Evolutionary conservation across 345 rosid genomes (phyloP), one percentile per base, ranked within the genome.

Genomic region (Draba incana): DNA sequence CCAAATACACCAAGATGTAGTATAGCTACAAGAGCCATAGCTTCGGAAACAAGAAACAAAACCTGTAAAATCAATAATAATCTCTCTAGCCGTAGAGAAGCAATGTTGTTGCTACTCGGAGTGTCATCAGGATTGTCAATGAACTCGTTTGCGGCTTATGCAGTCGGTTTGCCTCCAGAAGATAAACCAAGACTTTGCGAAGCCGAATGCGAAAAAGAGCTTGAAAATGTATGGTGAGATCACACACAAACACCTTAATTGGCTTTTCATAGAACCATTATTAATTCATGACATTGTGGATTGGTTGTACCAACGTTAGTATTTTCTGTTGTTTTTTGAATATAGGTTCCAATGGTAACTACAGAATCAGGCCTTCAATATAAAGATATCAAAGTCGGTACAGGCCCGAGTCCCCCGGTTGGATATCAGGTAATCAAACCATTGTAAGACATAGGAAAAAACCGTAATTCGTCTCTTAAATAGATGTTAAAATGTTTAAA

Each of bases 201-300:
- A 63, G 88, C 77, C 0, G 56, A 75, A 15, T 88, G 96, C 42
- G 96, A 81, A 82, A 94, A 86, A 80, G 95, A 86, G 89, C 97
- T 94, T 85, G 92, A 91, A 94, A 94, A 94, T 84, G 97, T 87
- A 88, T 83, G 97, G 97, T 88, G 97, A 87, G 96, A 83, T 83
- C 81, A 42, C 82, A 69, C 68, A 44, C 61, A 43, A 35, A 69
- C 76, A 61, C 80, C 77, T 62, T 63, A 72, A 25, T 35, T 31
- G 20, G 16, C 3, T 11, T 15, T 27, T 35, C 38, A 2, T 35
- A 33, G 8, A 24, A 33, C 54, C 8, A 1, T 33, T 33, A 6
- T 48, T 16, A 47, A n/a, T 44, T 49, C 30, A 45, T 67, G 24
- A 44, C 63, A 51, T 28, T 66, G 63, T 35, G 13, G 23, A 41